Evolutionary conservation across 2,329 filamentous ascomycete species (phyloP), one percentile per base, ranked within the genome.

Genomic region (Colletotrichum liriopes): DNA sequence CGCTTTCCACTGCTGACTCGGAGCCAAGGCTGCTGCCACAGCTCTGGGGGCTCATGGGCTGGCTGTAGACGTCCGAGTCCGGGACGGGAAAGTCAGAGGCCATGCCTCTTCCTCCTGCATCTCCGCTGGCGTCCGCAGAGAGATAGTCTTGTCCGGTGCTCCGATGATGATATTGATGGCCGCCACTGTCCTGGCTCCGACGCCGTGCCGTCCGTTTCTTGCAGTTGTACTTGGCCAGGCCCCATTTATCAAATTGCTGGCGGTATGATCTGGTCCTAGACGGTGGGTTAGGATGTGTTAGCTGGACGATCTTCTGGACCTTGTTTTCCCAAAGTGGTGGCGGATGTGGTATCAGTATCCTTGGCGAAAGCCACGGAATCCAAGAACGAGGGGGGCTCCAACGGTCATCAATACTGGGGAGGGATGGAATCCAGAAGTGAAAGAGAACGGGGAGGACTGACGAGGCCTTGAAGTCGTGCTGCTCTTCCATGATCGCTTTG

Each of bases 141-240:
- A 11, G 32, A n/a, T 49, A 35, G 29, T 37, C n/a, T 37, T 63
- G 32, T 5, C 18, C 61, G 26, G 49, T 3, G 32, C 41, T n/a
- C 29, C 32, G 23, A 11, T 51, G 43, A 26, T 62, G 47, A 5
- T 54, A 35, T 14, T 41, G 37, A 29, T 55, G 23, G 18, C 37
- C 20, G 35, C n/a, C 20, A 11, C 16, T 32, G 49, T 49, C 45
- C n/a, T 32, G 51, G 32, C 51, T 56, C 47, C 45, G 65, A 29
- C 70, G 70, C 72, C 72, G 82, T 52, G 76, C 77, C 61, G 81
- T 82, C 77, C 78, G 78, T 61, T 79, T 79, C 73, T 79, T 83
- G 76, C 82, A 82, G 65, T 84, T 86, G 77, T 88, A 88, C 76
- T 88, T 88, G 75, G 79, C 77, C 52, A 86, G 74, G 5, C 79